Evolutionary conservation across 805 yeast species (phyloP).

Genomic region (Kurtzmaniella cleridarum): DNA sequence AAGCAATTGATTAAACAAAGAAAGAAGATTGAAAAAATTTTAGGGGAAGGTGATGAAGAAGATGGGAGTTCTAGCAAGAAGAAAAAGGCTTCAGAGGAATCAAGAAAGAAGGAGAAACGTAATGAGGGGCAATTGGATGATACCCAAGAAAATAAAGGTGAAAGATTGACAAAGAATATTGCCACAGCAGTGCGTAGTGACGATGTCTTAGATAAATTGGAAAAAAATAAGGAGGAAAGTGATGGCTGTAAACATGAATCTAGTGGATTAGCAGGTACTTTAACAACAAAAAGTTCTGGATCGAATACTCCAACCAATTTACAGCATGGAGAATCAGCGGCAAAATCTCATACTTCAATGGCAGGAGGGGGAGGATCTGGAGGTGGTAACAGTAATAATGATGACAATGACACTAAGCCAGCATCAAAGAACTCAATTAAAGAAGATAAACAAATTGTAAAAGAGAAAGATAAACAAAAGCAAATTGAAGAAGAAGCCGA

Average conservation of each 20-base stretch:
- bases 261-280: too few relatives aligned
- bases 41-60: slow-evolving; percentile 3
- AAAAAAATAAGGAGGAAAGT: too few relatives aligned
- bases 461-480: slow-evolving; percentile 8
- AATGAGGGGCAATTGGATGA: slow-evolving; percentile 2
- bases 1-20: slow-evolving; percentile 19
- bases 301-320: too few relatives aligned
- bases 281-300: too few relatives aligned
- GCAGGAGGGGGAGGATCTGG: background rate
- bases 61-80: slow-evolving; percentile 3
- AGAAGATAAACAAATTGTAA: background rate
- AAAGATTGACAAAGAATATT: too few relatives aligned
- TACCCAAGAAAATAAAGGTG: background rate
- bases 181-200: too few relatives aligned
- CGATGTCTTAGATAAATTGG: too few relatives aligned
- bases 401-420: background rate
- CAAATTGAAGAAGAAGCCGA: slow-evolving; percentile 4
- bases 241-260: too few relatives aligned
- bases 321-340: too few relatives aligned
- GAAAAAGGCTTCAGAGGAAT: background rate
- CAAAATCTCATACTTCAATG: too few relatives aligned
- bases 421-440: background rate
- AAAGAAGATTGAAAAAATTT: slow-evolving; percentile 11
- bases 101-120: background rate
- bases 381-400: background rate